phyloP scores from a whole-genome alignment of 1,139 yeast species.

The Protomyces pachydermus region DNA sequence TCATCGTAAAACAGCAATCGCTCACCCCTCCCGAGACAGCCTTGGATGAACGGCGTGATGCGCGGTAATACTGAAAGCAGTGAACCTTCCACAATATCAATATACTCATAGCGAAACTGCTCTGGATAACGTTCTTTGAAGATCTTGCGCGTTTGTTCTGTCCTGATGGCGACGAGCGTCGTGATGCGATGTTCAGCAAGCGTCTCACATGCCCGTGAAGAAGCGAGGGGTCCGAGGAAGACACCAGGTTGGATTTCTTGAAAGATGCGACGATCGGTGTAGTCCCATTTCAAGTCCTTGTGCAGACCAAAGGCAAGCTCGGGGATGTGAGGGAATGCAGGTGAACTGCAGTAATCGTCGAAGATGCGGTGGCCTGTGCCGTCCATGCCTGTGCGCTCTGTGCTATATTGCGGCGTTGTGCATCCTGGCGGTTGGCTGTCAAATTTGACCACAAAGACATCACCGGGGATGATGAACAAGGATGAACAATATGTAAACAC shows the following conservation, averaged over 20 bases:
- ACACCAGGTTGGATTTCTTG: conserved; percentile 22
- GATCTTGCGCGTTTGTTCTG: conserved; percentile 6
- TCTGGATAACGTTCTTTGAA: conserved; percentile 15
- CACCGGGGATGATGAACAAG: too few species aligned
- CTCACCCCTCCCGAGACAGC: conserved; percentile 7
- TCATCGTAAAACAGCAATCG: conserved; percentile 16
- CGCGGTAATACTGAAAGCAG: conserved; percentile 1
- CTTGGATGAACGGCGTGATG: conserved; percentile 10
- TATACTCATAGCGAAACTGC: conserved; percentile 15
- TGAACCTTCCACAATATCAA: conserved; percentile 22
- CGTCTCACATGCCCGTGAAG: conserved; percentile 9
- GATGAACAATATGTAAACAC: too few species aligned
- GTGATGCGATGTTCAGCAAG: conserved; percentile 9
- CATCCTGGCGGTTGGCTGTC: too few species aligned
- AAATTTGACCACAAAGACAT: too few species aligned
- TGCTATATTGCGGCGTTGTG: too few species aligned
- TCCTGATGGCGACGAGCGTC: conserved; percentile 15
- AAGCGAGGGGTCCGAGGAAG: conserved; percentile 18
- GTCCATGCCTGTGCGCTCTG: too few species aligned
- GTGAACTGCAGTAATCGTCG: background rate
- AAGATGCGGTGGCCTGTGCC: too few species aligned
- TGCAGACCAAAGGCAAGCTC: background rate
- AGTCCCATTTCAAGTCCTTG: conserved; percentile 6
- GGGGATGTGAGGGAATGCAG: background rate
- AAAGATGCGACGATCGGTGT: conserved; percentile 16